Percentiles rank a stretch among this genome's conserved stretches.
Evolutionary conservation across 257 asterid genomes (phyloP).

Genomic region (Haberlea rhodopensis): DNA sequence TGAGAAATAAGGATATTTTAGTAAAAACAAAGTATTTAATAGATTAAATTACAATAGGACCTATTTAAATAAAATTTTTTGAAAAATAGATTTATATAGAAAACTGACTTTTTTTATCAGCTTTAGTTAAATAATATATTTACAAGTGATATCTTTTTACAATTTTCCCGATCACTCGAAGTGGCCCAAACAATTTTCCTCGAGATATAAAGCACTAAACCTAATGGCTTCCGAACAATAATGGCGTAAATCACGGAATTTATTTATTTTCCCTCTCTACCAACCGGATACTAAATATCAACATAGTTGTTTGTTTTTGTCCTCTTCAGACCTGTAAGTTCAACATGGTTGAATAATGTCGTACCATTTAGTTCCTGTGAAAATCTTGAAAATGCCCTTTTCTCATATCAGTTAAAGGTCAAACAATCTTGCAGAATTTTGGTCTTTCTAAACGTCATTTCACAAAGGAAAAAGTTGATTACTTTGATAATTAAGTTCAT

Average conservation of each 20-base stretch:
- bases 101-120: too few relatives aligned
- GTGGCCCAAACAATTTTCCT: background rate
- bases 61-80: too few relatives aligned
- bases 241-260: background rate
- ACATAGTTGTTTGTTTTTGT: slow-evolving; percentile 1
- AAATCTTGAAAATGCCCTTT: slow-evolving; percentile 9
- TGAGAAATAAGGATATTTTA: too few relatives aligned
- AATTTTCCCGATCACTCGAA: background rate
- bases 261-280: background rate
- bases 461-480: too few relatives aligned
- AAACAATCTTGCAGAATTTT: background rate
- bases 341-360: slow-evolving; percentile 20
- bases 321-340: slow-evolving; percentile 13
- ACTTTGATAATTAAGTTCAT: too few relatives aligned
- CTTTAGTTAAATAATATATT: too few relatives aligned
- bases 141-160: too few relatives aligned
- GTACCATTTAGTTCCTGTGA: slow-evolving; percentile 1
- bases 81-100: too few relatives aligned
- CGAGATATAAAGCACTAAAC: background rate
- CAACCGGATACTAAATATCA: background rate
- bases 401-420: slow-evolving; percentile 19
- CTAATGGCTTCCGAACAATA: background rate
- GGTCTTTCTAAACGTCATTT: too few relatives aligned
- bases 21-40: too few relatives aligned
- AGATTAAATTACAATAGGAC: too few relatives aligned